Base-by-base conservation (phyloP, 257 asterid species). In the Leptodermis oblonga region DNA sequence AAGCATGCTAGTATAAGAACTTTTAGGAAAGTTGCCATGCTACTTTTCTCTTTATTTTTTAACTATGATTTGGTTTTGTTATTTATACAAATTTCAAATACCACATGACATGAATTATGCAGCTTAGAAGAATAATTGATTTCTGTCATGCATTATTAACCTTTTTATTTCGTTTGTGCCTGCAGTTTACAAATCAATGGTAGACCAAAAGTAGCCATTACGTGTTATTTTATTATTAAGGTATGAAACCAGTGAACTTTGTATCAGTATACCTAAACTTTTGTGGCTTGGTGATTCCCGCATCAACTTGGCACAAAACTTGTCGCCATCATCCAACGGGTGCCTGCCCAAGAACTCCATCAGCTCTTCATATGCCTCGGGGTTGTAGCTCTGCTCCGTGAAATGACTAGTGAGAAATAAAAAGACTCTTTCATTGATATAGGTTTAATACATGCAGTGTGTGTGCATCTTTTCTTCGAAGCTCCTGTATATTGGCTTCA, bases 301-400 rank as follows among this genome's bases (percentile, higher is more conserved):
- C 95, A 92, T 84, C 78, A 92, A 70, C 48, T 83, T 91, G 41
- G 95, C 96, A 65, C 84, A 76, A 43, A 89, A 92, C 82, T 89
- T 89, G 74, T 89, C 90, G 7, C 96, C 97, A 61, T 92, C 96
- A 45, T 62, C 80, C 56, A 85, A 22, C 4, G 96, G 56, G 78
- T 89, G 86, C 49, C 13, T 82, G 52, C 84, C 92, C 84, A 89
- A 39, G 74, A 92, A 89, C 52, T 82, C 78, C 82, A 61, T 85
- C 83, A 92, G 34, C 75, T 92, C 98, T 42, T 74, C 74, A 45
- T 86, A 67, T 46, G 96, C 98, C 83, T 92, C 98, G 3, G 69
- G 81, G 75, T 89, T 92, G 84, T 92, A 89, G 83, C 87, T 79
- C 98, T 92, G 92, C 73, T 70, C 85, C 76, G 81, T 74, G 79